These are phyloP conservation scores for Polytrichum formosum DNA, from an alignment of 225 moss, liverwort and hornwort species.

Conservation along the genomic window DNA sequence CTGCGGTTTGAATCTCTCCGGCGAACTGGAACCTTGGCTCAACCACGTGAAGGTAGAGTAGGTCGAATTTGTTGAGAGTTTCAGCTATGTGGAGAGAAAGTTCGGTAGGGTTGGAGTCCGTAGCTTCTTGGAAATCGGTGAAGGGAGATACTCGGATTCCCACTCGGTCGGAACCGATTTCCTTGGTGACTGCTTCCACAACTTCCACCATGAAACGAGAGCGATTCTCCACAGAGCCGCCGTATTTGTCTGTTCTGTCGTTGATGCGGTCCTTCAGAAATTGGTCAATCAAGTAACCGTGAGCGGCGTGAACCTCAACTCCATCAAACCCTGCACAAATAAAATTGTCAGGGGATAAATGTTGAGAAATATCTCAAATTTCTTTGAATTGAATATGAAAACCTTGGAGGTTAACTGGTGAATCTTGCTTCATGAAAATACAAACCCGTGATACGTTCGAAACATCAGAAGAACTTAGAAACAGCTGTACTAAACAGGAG, in stretches of 20 bases:
- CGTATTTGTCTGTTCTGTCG: conserved; percentile 32
- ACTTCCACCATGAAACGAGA: conserved; percentile 22
- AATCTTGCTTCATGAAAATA: too few species aligned
- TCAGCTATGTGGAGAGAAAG: conserved; percentile 7
- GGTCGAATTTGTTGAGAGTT: conserved; percentile 1
- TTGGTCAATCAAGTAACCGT: conserved; percentile 26
- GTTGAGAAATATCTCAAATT: too few species aligned
- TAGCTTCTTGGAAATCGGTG: conserved; percentile 2
- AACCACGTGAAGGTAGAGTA: conserved; percentile 14
- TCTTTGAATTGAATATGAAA: too few species aligned
- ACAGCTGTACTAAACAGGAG: too few species aligned
- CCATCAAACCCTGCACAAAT: conserved; percentile 24
- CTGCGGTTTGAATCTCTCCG: neutral
- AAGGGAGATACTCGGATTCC: conserved; percentile 33
- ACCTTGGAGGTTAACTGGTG: too few species aligned
- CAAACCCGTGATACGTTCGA: too few species aligned
- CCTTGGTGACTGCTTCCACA: conserved; percentile 8
- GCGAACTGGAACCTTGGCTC: conserved; percentile 1
- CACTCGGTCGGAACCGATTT: conserved; percentile 21
- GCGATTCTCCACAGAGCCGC: conserved; percentile 21
- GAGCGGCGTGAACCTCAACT: conserved; percentile 30
- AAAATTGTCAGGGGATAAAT: too few species aligned
- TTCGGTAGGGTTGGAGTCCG: neutral
- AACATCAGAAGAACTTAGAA: too few species aligned
- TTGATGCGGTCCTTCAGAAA: conserved; percentile 26